Evolutionary conservation across 306 rosid species (phyloP).

Genomic region (Fagus crenata): DNA sequence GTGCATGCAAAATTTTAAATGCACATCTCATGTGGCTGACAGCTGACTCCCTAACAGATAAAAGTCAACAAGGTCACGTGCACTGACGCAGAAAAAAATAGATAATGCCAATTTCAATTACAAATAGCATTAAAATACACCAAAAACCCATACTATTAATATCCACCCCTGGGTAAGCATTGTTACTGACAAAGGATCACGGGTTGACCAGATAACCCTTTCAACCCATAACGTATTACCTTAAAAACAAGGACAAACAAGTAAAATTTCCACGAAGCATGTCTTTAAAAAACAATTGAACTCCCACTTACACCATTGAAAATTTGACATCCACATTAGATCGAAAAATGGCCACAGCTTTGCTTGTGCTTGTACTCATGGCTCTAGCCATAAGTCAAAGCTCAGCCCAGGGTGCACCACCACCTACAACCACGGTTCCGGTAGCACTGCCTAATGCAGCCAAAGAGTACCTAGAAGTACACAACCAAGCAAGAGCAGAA

Average conservation of each 20-base stretch:
- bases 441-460: constrained; percentile 36
- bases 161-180: neutral
- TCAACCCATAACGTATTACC: no score
- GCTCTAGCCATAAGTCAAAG: constrained; percentile 22
- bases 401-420: constrained; percentile 11
- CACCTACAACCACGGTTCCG: constrained; percentile 8
- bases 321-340: no score
- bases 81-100: neutral
- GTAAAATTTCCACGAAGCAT: no score
- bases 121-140: neutral
- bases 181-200: no score
- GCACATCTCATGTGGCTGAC: constrained; percentile 18
- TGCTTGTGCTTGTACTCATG: constrained; percentile 17
- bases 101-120: neutral
- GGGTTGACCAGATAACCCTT: no score
- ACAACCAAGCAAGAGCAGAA: constrained; percentile 75
- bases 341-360: neutral
- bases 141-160: neutral
- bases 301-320: neutral
- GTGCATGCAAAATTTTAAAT: constrained; percentile 4
- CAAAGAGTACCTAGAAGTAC: constrained; percentile 53
- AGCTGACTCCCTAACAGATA: neutral
- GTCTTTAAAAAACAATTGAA: neutral
- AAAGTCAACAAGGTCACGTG: constrained; percentile 17
- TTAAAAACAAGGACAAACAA: no score